A percentile compares a stretch with the other conserved stretches of the same genome.
These are phyloP conservation scores for Gentiana macrophylla DNA, from an alignment of 257 asterid genomes.

Conservation along the genomic window DNA sequence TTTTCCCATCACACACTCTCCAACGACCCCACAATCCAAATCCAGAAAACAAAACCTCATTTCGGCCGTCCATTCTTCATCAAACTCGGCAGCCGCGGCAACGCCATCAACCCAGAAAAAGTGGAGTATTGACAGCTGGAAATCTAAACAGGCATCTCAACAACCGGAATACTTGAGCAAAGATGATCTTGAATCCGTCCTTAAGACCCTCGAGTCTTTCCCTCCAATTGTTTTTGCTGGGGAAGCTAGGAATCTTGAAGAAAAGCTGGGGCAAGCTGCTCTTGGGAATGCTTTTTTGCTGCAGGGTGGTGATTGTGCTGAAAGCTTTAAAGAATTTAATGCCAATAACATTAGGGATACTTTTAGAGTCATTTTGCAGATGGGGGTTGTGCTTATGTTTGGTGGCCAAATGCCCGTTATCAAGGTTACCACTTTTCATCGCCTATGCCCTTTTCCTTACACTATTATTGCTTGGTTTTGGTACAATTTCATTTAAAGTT, in stretches of 20 bases:
- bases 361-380: constrained; percentile 72
- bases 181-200: constrained; percentile 34
- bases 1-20: constrained; percentile 10
- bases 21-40: constrained; percentile 14
- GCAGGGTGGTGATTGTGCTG: constrained; percentile 89
- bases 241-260: constrained; percentile 75
- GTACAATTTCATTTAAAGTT: too few species aligned
- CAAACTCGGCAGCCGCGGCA: constrained; percentile 14
- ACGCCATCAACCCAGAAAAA: constrained; percentile 16
- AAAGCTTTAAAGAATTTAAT: constrained; percentile 73
- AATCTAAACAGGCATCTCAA: constrained; percentile 48
- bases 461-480: too few species aligned
- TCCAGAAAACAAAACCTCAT: constrained; percentile 23
- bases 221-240: constrained; percentile 84
- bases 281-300: constrained; percentile 57
- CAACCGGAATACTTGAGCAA: constrained; percentile 58
- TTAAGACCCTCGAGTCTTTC: constrained; percentile 53
- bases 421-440: constrained; percentile 28
- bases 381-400: constrained; percentile 82
- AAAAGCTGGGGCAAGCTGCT: constrained; percentile 64
- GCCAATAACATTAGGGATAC: constrained; percentile 79
- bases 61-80: constrained; percentile 34
- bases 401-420: constrained; percentile 80
- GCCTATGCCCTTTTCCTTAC: not conserved
- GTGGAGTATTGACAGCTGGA: constrained; percentile 73